Conservation (phyloP, 768 basidiomycete genomes). For the Hygrophorus russula region DNA sequence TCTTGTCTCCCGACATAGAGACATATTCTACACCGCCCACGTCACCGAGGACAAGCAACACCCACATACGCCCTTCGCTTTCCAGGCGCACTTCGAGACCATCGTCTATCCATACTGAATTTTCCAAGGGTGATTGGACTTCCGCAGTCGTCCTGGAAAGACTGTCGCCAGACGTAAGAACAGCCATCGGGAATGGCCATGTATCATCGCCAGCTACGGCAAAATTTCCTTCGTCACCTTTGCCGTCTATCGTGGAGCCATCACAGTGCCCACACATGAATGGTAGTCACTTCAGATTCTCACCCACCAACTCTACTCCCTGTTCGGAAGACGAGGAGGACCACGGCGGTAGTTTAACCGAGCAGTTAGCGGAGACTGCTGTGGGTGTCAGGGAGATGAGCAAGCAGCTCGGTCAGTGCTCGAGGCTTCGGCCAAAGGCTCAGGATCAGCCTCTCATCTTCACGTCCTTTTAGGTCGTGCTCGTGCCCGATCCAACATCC, state of each 20-base stretch:
- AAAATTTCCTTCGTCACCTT: too few species aligned
- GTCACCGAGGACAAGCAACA: neutral
- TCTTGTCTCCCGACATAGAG: neutral
- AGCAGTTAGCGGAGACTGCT: constrained; percentile 92
- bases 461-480: constrained; percentile 59
- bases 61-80: constrained; percentile 23
- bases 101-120: constrained; percentile 31
- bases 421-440: neutral
- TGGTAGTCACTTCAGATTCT: constrained; percentile 7
- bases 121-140: constrained; percentile 25
- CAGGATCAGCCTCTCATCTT: constrained; percentile 8
- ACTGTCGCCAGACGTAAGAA: constrained; percentile 20
- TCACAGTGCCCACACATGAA: neutral
- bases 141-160: constrained; percentile 32
- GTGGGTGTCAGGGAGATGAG: constrained; percentile 97
- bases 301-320: constrained; percentile 6
- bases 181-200: constrained; percentile 10
- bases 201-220: neutral
- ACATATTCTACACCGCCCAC: neutral
- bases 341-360: constrained; percentile 67
- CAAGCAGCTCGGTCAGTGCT: constrained; percentile 80
- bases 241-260: too few species aligned
- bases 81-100: constrained; percentile 33
- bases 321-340: constrained; percentile 48
- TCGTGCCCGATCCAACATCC: constrained; percentile 82